phyloP scores from a whole-genome alignment of 73 alveolate genomes.

The Uronychia binucleata region DNA sequence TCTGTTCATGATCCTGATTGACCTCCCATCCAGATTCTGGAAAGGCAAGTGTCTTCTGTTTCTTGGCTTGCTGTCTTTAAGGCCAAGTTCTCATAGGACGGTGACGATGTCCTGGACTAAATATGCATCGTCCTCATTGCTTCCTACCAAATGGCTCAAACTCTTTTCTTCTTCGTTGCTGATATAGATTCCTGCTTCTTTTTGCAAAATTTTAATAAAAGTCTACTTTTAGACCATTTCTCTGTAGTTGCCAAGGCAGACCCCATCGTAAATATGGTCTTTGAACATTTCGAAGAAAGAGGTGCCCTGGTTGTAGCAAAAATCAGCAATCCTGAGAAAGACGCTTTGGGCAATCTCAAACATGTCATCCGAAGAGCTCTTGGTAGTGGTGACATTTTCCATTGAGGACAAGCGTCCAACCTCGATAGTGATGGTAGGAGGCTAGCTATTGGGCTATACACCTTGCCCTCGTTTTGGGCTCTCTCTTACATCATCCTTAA shows the following conservation, averaged over 20 bases:
- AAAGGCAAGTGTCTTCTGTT: constrained; percentile 14
- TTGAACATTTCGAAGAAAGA: background rate
- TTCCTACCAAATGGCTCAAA: background rate
- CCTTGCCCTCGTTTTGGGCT: too few relatives aligned
- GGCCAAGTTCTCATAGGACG: constrained; percentile 22
- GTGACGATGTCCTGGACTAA: constrained; percentile 22
- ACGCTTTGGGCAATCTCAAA: background rate
- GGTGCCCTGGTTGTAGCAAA: background rate
- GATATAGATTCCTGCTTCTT: background rate
- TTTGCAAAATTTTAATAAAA: background rate
- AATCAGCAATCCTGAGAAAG: background rate
- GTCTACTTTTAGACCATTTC: background rate
- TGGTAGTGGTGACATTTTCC: too few relatives aligned
- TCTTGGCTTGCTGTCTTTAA: constrained; percentile 23
- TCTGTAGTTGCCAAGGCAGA: background rate
- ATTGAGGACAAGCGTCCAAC: background rate
- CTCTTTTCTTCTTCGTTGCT: background rate
- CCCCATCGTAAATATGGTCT: background rate
- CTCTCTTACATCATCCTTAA: too few relatives aligned
- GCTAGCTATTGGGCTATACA: too few relatives aligned
- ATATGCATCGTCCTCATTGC: background rate
- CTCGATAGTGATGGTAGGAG: too few relatives aligned
- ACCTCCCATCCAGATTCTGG: constrained; percentile 16
- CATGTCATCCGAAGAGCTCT: background rate
- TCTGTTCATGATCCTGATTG: constrained; percentile 41